phyloP scores from a whole-genome alignment of 2,329 filamentous ascomycete genomes.

The Xylariomycetidae sp. region DNA sequence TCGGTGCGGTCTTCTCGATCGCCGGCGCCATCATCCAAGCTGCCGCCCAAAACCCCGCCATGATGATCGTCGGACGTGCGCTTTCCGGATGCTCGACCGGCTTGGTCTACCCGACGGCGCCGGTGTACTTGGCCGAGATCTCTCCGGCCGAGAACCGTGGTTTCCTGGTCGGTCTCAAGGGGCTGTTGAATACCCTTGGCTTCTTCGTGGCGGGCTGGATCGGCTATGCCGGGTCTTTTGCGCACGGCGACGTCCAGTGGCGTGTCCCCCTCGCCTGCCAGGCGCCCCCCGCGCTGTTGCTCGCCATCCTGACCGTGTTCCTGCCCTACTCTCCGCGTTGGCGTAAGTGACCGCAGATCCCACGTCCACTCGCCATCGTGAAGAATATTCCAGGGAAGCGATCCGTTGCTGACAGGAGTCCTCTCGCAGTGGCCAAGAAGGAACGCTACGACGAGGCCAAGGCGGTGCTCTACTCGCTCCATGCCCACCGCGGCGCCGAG shows the following conservation, averaged over 20 bases:
- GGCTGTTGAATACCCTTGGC: constrained; percentile 29
- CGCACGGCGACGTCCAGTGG: constrained; percentile 25
- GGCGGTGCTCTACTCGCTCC: constrained; percentile 16
- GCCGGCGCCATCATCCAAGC: constrained; percentile 25
- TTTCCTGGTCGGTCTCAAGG: constrained; percentile 26
- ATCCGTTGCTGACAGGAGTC: not conserved
- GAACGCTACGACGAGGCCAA: constrained; percentile 22
- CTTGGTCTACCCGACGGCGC: constrained; percentile 16
- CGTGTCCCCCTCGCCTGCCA: constrained; percentile 29
- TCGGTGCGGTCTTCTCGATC: constrained; percentile 9
- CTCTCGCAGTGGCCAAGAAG: constrained; percentile 9
- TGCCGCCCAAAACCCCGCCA: constrained; percentile 14
- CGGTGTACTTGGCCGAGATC: constrained; percentile 23
- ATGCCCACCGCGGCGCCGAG: constrained; percentile 17
- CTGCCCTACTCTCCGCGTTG: constrained; percentile 24
- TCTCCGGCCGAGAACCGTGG: constrained; percentile 20
- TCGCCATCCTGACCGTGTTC: constrained; percentile 14
- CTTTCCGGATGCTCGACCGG: constrained; percentile 20
- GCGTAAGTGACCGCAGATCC: constrained; percentile 8
- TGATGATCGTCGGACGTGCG: constrained; percentile 23
- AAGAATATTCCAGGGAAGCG: not conserved
- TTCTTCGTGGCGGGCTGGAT: constrained; percentile 34
- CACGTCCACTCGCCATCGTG: too few relatives aligned
- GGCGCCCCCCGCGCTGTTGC: constrained; percentile 16
- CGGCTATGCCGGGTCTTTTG: constrained; percentile 30